Evolutionary conservation across 768 basidiomycete genomes (phyloP).

Genomic region (Cystobasidium onofrii): DNA sequence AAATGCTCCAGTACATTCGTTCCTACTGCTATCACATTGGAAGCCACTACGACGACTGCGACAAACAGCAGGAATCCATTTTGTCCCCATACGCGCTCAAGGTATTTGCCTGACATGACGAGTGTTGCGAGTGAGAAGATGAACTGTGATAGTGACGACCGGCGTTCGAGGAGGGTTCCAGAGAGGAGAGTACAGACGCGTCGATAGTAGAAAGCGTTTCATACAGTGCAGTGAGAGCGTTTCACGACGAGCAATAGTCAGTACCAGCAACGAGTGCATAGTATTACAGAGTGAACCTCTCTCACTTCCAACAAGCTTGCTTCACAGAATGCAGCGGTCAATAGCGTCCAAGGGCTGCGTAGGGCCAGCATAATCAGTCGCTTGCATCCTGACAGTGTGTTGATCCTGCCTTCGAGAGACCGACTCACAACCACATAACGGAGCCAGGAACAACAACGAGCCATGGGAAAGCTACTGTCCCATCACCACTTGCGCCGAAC

Average conservation of each 20-base stretch:
- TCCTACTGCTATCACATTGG: constrained; percentile 79
- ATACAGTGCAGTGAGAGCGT: no score
- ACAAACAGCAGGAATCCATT: constrained; percentile 51
- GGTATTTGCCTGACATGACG: constrained; percentile 73
- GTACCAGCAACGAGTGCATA: not conserved
- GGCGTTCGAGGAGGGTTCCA: not conserved
- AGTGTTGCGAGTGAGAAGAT: constrained; percentile 65
- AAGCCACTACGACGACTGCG: constrained; percentile 62
- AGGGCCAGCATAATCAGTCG: not conserved
- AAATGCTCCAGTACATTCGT: constrained; percentile 72
- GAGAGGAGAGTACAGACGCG: no score
- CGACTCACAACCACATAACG: constrained; percentile 31
- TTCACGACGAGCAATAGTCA: not conserved
- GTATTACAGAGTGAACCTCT: not conserved
- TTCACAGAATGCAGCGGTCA: constrained; percentile 84
- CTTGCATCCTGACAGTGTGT: not conserved
- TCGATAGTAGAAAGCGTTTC: constrained; percentile 16
- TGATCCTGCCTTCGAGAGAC: not conserved
- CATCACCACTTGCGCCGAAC: constrained; percentile 31
- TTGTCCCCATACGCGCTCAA: constrained; percentile 86
- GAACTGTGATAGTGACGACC: constrained; percentile 52
- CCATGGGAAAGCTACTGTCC: constrained; percentile 37
- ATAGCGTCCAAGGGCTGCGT: constrained; percentile 73
- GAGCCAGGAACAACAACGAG: constrained; percentile 38
- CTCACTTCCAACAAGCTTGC: constrained; percentile 68